These are phyloP conservation scores for Salix udensis DNA, from an alignment of 345 rosid genomes.

Conservation along the genomic window DNA sequence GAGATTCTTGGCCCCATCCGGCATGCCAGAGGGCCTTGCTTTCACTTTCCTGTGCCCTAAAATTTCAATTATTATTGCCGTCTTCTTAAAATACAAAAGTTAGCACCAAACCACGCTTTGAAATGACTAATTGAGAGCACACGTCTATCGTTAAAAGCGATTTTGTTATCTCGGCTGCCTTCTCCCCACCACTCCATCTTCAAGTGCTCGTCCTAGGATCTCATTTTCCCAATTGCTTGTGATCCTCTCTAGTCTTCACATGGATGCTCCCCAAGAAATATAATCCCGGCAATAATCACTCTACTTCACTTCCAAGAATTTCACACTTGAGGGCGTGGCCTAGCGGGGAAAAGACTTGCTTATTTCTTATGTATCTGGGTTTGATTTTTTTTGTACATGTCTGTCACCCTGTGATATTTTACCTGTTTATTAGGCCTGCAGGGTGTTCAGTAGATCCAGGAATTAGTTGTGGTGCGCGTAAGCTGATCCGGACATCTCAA, in stretches of 20 bases:
- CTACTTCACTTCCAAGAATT: background rate
- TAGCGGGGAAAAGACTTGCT: too few relatives aligned
- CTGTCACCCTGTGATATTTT: too few relatives aligned
- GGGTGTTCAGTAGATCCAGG: rapidly evolving
- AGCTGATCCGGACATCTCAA: too few relatives aligned
- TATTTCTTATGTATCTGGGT: rapidly evolving
- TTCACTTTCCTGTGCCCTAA: conserved; percentile 29
- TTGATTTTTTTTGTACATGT: too few relatives aligned
- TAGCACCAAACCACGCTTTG: conserved; percentile 1
- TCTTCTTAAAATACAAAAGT: background rate
- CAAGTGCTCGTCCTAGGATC: background rate
- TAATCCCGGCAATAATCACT: background rate
- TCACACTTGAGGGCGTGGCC: background rate
- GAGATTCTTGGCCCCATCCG: conserved; percentile 24
- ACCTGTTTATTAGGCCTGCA: rapidly evolving
- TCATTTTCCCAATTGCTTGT: background rate
- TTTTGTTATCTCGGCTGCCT: too few relatives aligned
- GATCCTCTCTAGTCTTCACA: background rate
- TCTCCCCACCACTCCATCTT: background rate
- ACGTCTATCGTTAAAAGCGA: background rate
- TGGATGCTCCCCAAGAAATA: background rate
- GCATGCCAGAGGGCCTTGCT: conserved; percentile 3
- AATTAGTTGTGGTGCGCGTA: too few relatives aligned
- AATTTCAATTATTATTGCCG: background rate
- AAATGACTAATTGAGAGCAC: conserved; percentile 2